Evolutionary conservation across 305 asterid species (phyloP).

Genomic region (Fraxinus floribunda): DNA sequence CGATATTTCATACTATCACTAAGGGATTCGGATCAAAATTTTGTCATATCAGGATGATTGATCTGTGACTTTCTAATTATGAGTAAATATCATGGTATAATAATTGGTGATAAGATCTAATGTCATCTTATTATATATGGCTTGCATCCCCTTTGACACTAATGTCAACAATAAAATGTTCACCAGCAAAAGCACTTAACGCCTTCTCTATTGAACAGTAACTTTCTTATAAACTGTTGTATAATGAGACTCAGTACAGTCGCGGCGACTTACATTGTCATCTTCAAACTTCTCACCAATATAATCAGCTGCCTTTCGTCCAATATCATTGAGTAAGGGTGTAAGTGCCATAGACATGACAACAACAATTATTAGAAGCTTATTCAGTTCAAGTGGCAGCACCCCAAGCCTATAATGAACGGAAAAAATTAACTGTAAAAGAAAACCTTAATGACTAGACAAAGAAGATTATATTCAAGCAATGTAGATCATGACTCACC

Average conservation of each 20-base stretch:
- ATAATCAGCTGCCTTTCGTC: slow-evolving; percentile 74
- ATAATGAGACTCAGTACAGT: slow-evolving; percentile 13
- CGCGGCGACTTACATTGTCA: slow-evolving; percentile 55
- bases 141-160: neutral
- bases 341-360: slow-evolving; percentile 97
- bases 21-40: neutral
- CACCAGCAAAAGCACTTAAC: neutral
- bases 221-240: slow-evolving; percentile 18
- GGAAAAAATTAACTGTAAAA: slow-evolving; percentile 22
- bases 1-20: slow-evolving; percentile 2
- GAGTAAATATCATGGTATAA: neutral
- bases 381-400: slow-evolving; percentile 96
- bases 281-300: slow-evolving; percentile 65
- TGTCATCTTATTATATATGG: neutral
- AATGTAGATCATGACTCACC: slow-evolving; percentile 41
- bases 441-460: slow-evolving; percentile 2
- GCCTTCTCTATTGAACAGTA: neutral
- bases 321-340: slow-evolving; percentile 84
- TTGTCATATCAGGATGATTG: neutral
- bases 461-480: slow-evolving; percentile 15
- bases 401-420: slow-evolving; percentile 85
- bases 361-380: slow-evolving; percentile 95
- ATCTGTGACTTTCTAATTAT: neutral
- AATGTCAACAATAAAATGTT: neutral
- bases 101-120: neutral